Percentiles rank a stretch among this genome's conserved stretches.
These are phyloP conservation scores for Clohesyomyces aquaticus DNA, from an alignment of 495 filamentous ascomycete genomes.

Conservation along the genomic window DNA sequence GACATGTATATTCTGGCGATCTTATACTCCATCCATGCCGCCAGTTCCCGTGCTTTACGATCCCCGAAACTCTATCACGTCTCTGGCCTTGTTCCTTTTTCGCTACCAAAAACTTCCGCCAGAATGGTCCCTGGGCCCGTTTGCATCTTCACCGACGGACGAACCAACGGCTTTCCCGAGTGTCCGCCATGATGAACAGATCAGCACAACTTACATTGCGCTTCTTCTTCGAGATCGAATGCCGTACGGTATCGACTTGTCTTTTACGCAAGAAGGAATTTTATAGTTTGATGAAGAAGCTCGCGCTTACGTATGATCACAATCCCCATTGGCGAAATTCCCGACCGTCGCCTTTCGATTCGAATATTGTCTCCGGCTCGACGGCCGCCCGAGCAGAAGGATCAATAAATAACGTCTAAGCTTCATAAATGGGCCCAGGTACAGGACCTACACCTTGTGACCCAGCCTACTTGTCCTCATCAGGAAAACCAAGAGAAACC, in stretches of 20 bases:
- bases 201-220: too few relatives aligned
- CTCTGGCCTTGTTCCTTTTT: too few relatives aligned
- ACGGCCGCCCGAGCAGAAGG: neutral
- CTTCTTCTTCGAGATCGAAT: too few relatives aligned
- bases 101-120: neutral
- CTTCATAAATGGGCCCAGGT: neutral
- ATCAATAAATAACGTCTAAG: neutral
- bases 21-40: constrained; percentile 18
- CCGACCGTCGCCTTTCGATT: neutral
- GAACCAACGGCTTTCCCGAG: neutral
- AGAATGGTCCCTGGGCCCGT: neutral
- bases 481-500: neutral
- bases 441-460: neutral
- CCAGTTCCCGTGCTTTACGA: constrained; percentile 16
- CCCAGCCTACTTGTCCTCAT: neutral
- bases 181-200: too few relatives aligned
- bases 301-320: too few relatives aligned
- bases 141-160: neutral
- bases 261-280: neutral
- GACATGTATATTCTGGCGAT: constrained; percentile 19
- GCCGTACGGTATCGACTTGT: neutral
- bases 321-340: too few relatives aligned
- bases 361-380: neutral
- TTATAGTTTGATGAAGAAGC: neutral
- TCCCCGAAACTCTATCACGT: constrained; percentile 10